A percentile compares a stretch with the other conserved stretches of the same genome.
These are phyloP conservation scores for Daldinia loculata DNA, from an alignment of 495 filamentous ascomycete genomes.

Conservation along the genomic window DNA sequence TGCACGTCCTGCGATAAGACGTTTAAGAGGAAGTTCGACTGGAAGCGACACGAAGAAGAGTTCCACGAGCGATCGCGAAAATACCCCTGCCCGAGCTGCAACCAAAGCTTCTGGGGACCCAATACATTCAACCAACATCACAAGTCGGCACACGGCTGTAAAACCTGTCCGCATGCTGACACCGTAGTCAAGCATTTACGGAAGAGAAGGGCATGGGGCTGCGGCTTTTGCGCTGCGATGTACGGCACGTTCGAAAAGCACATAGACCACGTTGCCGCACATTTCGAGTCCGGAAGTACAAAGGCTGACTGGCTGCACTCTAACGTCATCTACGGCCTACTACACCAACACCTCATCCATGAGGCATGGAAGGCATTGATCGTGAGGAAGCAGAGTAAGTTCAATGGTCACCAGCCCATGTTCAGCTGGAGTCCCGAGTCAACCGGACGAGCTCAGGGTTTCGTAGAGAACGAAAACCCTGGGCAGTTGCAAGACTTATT, in stretches of 20 bases:
- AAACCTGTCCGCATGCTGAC: slow-evolving; percentile 59
- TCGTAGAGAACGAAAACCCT: slow-evolving; percentile 56
- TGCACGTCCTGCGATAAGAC: slow-evolving; percentile 61
- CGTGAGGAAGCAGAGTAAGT: slow-evolving; percentile 49
- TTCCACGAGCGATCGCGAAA: slow-evolving; percentile 62
- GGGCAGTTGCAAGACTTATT: slow-evolving; percentile 60
- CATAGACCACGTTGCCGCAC: slow-evolving; percentile 60
- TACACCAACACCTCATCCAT: slow-evolving; percentile 59
- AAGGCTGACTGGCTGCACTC: slow-evolving; percentile 60
- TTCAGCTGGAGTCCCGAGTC: slow-evolving; percentile 56
- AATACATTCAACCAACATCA: slow-evolving; percentile 63
- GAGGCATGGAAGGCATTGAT: slow-evolving; percentile 57
- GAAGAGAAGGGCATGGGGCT: slow-evolving; percentile 51
- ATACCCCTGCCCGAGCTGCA: slow-evolving; percentile 60
- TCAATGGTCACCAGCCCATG: slow-evolving; percentile 56
- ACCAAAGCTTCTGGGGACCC: slow-evolving; percentile 60
- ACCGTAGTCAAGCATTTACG: slow-evolving; percentile 51
- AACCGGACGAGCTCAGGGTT: slow-evolving; percentile 59
- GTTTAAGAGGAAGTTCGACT: slow-evolving; percentile 62
- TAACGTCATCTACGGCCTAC: slow-evolving; percentile 59
- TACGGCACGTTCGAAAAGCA: slow-evolving; percentile 57
- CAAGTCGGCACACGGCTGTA: slow-evolving; percentile 60
- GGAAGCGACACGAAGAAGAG: slow-evolving; percentile 63
- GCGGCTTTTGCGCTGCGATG: slow-evolving; percentile 60
- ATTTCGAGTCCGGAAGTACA: slow-evolving; percentile 59